Evolutionary conservation across 139 green algal genomes (phyloP).

Genomic region (Pleodorina starrii): DNA sequence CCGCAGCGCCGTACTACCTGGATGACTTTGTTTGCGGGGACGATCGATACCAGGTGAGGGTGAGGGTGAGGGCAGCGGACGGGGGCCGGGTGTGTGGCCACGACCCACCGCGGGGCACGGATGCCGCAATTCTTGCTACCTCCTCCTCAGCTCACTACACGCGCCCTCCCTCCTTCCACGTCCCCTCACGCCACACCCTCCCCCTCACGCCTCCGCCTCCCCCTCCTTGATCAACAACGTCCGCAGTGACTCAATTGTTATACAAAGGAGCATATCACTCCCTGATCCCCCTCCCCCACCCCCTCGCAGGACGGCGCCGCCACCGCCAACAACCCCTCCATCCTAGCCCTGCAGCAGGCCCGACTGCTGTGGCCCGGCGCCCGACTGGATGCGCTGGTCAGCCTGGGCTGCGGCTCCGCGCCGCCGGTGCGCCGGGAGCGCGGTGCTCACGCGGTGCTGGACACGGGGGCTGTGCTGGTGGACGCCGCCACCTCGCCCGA

Average conservation of each 20-base stretch:
- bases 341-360: slow-evolving; percentile 88
- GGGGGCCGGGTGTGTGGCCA: too few species aligned
- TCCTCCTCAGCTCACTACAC: too few species aligned
- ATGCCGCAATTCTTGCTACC: too few species aligned
- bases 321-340: slow-evolving; percentile 94
- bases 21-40: slow-evolving; percentile 84
- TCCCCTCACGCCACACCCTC: too few species aligned
- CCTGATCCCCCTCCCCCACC: not conserved
- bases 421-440: slow-evolving; percentile 53
- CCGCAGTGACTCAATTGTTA: too few species aligned
- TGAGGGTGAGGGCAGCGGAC: not conserved
- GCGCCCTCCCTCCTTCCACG: too few species aligned
- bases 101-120: too few species aligned
- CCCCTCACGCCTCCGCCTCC: too few species aligned
- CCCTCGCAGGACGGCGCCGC: slow-evolving; percentile 89
- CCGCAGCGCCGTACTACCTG: slow-evolving; percentile 87
- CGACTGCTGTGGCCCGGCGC: slow-evolving; percentile 86
- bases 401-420: slow-evolving; percentile 84
- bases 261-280: too few species aligned
- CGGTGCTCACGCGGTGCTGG: slow-evolving; percentile 52
- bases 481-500: slow-evolving; percentile 59
- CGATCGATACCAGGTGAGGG: slow-evolving; percentile 77
- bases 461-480: slow-evolving; percentile 76
- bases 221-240: too few species aligned
- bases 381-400: slow-evolving; percentile 87